A percentile compares a stretch with the other conserved stretches of the same genome.
phyloP scores from a whole-genome alignment of 2,329 filamentous ascomycete genomes.

The Colletotrichum lini region DNA sequence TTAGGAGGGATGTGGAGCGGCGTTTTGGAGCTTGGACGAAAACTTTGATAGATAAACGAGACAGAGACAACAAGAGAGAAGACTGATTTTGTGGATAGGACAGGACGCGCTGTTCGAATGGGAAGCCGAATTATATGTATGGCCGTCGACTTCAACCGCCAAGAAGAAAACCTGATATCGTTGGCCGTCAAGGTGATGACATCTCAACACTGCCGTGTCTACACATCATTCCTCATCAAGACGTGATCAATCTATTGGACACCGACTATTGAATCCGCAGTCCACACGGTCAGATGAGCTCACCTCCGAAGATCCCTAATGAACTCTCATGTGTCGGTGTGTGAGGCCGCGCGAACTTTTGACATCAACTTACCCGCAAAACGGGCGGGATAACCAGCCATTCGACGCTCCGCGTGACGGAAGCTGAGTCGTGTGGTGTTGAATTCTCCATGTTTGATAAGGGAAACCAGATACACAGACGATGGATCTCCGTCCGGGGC shows the following conservation, averaged over 20 bases:
- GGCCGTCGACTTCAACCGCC: neutral
- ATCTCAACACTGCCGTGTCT: neutral
- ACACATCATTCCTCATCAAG: neutral
- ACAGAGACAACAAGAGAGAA: neutral
- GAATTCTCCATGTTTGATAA: neutral
- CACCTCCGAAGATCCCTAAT: neutral
- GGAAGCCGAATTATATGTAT: neutral
- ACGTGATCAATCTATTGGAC: slow-evolving; percentile 7
- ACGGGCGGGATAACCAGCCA: neutral
- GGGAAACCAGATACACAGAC: neutral
- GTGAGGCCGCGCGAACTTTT: neutral
- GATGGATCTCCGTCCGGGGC: neutral
- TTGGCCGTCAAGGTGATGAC: neutral
- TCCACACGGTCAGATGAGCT: slow-evolving; percentile 1
- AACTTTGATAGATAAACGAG: neutral
- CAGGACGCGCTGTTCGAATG: neutral
- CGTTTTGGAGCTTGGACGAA: neutral
- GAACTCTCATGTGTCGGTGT: neutral
- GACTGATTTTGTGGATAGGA: slow-evolving; percentile 3
- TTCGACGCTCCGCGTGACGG: neutral
- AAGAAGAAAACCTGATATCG: neutral
- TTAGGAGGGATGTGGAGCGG: neutral
- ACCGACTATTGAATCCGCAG: slow-evolving; percentile 11
- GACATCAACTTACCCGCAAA: neutral
- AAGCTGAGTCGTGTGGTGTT: slow-evolving; percentile 2